Conservation (phyloP, 768 basidiomycete genomes). For the Suillus americanus region DNA sequence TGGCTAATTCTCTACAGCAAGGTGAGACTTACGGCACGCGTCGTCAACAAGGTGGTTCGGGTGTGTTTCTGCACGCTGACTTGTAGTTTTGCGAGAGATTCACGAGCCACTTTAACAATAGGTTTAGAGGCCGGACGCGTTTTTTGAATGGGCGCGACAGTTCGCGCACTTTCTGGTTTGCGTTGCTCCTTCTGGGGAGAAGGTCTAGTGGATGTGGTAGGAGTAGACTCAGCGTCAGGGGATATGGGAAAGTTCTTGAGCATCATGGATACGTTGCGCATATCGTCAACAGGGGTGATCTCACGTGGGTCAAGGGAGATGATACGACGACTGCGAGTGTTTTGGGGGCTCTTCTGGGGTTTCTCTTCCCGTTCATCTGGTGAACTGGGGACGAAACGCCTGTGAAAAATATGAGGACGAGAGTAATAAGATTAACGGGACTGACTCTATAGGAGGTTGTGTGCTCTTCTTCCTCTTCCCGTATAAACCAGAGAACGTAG, state of each 20-base stretch:
- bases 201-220: not conserved
- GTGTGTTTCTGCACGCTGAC: conserved; percentile 19
- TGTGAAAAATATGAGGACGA: conserved; percentile 6
- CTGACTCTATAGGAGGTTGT: conserved; percentile 17
- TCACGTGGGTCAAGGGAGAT: conserved; percentile 29
- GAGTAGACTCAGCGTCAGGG: conserved; percentile 27
- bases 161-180: not conserved
- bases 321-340: conserved; percentile 24
- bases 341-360: conserved; percentile 14
- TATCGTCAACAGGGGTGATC: conserved; percentile 49
- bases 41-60: conserved; percentile 19
- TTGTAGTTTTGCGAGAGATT: conserved; percentile 22
- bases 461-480: conserved; percentile 36
- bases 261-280: conserved; percentile 50
- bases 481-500: conserved; percentile 57
- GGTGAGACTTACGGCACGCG: conserved; percentile 26
- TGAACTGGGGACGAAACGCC: conserved; percentile 18
- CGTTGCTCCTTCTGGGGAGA: conserved; percentile 21
- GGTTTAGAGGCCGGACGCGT: conserved; percentile 24
- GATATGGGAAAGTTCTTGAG: conserved; percentile 46
- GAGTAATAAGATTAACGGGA: not conserved
- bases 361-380: conserved; percentile 14
- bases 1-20: not conserved
- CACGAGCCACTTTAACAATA: conserved; percentile 19
- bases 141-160: conserved; percentile 27